Evolutionary conservation across 169 alveolate genomes (phyloP), one percentile per base, ranked within the genome.

Genomic region (Plasmodium gonderi): DNA sequence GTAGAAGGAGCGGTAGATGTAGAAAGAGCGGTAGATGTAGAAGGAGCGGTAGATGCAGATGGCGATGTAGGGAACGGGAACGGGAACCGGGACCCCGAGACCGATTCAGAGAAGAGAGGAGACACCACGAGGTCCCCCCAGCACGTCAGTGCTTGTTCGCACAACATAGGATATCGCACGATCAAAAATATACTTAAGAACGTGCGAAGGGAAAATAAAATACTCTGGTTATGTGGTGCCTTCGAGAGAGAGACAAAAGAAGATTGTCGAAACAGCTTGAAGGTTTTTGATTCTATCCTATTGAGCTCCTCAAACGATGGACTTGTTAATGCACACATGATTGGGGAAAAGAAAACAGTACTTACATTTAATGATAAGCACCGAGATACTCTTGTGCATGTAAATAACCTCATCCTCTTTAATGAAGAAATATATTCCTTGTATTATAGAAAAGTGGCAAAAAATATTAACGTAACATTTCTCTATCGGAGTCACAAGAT

Each of bases 171-270:
- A 38, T 31, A 0, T 29, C 85, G 26, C 33, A 54, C 93, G n/a
- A 3, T 87, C 1, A 75, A 51, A 3, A 40, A 60, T 20, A 74
- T 87, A n/a, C 29, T 75, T 12, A 33, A 29, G 36, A 31, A 36
- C 54, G 20, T 87, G 67, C 78, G 67, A 8, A 23, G 68, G 38
- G 29, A 60, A 74, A 44, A 87, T 49, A 87, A 87, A 75, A 33
- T 87, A 54, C 31, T 87, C 4, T 87, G 93, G 93, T 51, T 87
- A 67, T 87, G 93, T 75, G 93, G 93, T 9, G 33, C 89, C 0
- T 64, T 87, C 23, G 93, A 87, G 79, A 87, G 79, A 65, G 5
- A 87, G 23, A 42, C 79, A 87, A 31, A 33, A 38, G 29, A 75
- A 23, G 79, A 31, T 31, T 40, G 17, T 47, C 6, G 33, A 60